Conservation (phyloP, 768 basidiomycete genomes). For the Favolaschia claudopus region DNA sequence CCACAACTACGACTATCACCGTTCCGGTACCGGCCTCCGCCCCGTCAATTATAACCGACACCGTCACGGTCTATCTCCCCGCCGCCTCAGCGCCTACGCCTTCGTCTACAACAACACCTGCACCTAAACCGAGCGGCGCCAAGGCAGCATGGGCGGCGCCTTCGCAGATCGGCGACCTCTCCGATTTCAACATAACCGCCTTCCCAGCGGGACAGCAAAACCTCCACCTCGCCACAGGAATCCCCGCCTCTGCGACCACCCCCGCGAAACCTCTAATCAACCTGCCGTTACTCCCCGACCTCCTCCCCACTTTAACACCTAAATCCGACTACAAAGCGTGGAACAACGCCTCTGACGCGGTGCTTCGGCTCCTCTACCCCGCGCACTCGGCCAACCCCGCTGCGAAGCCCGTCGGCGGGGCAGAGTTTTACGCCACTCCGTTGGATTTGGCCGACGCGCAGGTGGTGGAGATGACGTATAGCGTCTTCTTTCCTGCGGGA, state of each 20-base stretch:
- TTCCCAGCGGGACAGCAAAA: constrained; percentile 65
- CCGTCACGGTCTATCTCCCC: constrained; percentile 32
- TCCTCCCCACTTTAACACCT: neutral
- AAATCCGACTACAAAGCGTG: constrained; percentile 24
- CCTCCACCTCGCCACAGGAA: constrained; percentile 59
- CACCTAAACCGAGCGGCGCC: constrained; percentile 16
- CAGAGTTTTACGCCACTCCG: constrained; percentile 68
- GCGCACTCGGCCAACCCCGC: constrained; percentile 73
- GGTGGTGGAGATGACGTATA: constrained; percentile 70
- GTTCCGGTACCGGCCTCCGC: constrained; percentile 13
- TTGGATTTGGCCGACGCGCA: constrained; percentile 51
- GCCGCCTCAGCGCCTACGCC: constrained; percentile 20
- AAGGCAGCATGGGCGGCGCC: constrained; percentile 59
- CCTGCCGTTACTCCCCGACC: constrained; percentile 9
- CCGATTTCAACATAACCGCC: constrained; percentile 63
- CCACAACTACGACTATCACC: constrained; percentile 11
- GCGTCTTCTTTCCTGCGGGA: constrained; percentile 76
- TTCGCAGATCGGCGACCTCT: constrained; percentile 61
- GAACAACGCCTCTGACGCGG: constrained; percentile 45
- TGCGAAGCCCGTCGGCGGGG: constrained; percentile 69
- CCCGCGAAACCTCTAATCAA: constrained; percentile 17
- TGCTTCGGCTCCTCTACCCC: constrained; percentile 74
- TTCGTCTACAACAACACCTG: constrained; percentile 14
- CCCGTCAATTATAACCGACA: constrained; percentile 34
- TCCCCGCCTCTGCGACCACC: constrained; percentile 42